Base-by-base conservation (phyloP, 2,329 filamentous ascomycete species). In the Pyrenochaeta sp. region DNA sequence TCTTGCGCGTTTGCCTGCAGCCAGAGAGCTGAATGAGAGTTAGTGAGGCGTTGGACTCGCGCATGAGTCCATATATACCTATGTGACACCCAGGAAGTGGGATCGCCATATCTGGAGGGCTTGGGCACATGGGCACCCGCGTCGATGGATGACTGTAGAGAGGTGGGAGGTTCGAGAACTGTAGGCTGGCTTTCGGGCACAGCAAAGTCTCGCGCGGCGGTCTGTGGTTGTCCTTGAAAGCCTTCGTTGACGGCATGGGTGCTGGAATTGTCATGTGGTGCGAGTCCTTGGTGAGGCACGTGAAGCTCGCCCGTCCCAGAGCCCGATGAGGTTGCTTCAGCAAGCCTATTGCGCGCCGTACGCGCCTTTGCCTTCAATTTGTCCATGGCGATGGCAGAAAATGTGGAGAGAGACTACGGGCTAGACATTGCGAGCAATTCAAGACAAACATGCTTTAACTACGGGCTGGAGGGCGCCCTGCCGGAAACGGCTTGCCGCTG, bases 101-200 rank as follows among this genome's bases (percentile, higher is more conserved):
- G 54, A 21, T 51, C 48, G 34, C 35, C 52, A 47, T 57, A 40
- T 45, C 50, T 53, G 21, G 58, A 46, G 35, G 64, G 62, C 26
- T 51, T 52, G 19, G 66, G 63, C 13, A 70, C 62, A 24, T 60
- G 58, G 19, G 53, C 51, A 24, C 63, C 65, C 14, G 66, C 67
- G 38, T 71, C 67, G 31, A 70, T 58, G 20, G 68, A 69, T 11
- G 67, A 70, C 37, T 68, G 57, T 28, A 70, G 43, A 37, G 65
- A 68, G 1, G 66, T 69, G 2, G 68, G 67, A 6, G 67, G 67
- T 26, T 68, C 65, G 19, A 60, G 23, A 11, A 35, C 44, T 23
- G 41, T 51, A 39, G 53, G 47, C n/a, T 48, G 48, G 21, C 53
- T 44, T 18, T 41, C 42, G 9, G 55, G 47, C 11, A 41, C 46